Evolutionary conservation across 768 basidiomycete genomes (phyloP).

Genomic region (Lanmaoa pseudosensibilis): DNA sequence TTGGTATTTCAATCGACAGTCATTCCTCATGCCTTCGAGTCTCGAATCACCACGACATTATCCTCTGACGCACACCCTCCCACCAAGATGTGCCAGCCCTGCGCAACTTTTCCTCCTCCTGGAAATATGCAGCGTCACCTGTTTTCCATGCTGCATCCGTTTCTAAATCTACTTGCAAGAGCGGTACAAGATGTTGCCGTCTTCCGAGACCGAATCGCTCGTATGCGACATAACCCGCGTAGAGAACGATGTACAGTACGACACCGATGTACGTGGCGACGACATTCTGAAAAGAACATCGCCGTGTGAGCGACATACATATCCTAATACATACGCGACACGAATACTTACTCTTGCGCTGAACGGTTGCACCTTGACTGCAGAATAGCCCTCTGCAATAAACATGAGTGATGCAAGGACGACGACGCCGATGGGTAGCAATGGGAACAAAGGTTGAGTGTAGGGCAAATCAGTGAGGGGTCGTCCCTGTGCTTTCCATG

Average conservation of each 20-base stretch:
- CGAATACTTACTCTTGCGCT: constrained; percentile 37
- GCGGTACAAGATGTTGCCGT: constrained; percentile 41
- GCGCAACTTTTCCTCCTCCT: constrained; percentile 30
- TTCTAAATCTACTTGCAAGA: constrained; percentile 47
- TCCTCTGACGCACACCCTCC: neutral
- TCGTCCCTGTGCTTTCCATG: constrained; percentile 55
- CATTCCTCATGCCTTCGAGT: neutral
- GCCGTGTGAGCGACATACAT: neutral
- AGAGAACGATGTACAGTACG: constrained; percentile 45
- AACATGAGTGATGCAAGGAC: constrained; percentile 53
- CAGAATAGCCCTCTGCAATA: constrained; percentile 53
- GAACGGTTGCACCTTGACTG: constrained; percentile 46
- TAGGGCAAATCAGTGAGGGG: constrained; percentile 57
- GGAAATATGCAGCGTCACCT: constrained; percentile 41
- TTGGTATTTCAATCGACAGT: neutral
- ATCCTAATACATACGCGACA: neutral
- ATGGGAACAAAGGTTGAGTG: constrained; percentile 52
- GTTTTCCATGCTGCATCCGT: constrained; percentile 54
- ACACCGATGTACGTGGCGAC: constrained; percentile 58
- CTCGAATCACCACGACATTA: neutral
- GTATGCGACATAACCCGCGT: constrained; percentile 43
- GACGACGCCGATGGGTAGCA: constrained; percentile 52
- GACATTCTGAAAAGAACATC: constrained; percentile 40
- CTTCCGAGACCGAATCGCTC: constrained; percentile 35
- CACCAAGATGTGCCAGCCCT: neutral